Percentiles rank a stretch among this genome's conserved stretches.
Evolutionary conservation across 164 flowering plant genomes (phyloP).

Genomic region (Malania oleifera): DNA sequence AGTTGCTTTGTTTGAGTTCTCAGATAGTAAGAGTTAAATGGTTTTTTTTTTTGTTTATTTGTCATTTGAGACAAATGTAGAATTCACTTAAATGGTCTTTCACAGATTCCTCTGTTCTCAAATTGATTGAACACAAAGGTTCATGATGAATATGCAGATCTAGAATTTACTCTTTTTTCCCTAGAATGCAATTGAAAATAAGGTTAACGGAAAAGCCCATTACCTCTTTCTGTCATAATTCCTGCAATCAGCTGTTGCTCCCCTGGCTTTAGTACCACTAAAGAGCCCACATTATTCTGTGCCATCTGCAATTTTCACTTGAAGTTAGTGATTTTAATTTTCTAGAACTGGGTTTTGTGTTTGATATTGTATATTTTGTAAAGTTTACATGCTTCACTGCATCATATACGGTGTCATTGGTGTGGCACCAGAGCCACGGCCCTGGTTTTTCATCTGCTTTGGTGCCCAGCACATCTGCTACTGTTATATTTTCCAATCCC

Average conservation of each 20-base stretch:
- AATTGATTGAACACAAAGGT: too few species aligned
- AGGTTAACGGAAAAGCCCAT: background rate
- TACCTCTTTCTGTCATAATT: conserved; percentile 88
- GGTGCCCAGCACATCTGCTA: conserved; percentile 58
- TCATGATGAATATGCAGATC: too few species aligned
- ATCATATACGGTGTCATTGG: conserved; percentile 59
- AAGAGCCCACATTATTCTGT: conserved; percentile 62
- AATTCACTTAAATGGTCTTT: too few species aligned
- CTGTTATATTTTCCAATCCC: conserved; percentile 69
- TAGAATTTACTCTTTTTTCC: too few species aligned
- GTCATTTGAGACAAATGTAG: too few species aligned
- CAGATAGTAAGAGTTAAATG: too few species aligned
- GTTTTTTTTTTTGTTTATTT: too few species aligned
- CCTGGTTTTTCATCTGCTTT: conserved; percentile 52
- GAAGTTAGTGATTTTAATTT: too few species aligned
- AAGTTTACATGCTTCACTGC: conserved; percentile 60
- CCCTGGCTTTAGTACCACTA: conserved; percentile 81
- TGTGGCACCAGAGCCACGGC: conserved; percentile 59
- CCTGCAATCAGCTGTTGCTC: conserved; percentile 61
- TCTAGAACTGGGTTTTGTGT: too few species aligned
- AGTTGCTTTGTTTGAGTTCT: background rate
- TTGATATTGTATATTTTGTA: background rate
- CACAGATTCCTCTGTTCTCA: too few species aligned
- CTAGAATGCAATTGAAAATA: background rate
- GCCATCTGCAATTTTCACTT: conserved; percentile 74